These are phyloP conservation scores for Calocera cornea DNA, from an alignment of 768 basidiomycete species.

Conservation along the genomic window DNA sequence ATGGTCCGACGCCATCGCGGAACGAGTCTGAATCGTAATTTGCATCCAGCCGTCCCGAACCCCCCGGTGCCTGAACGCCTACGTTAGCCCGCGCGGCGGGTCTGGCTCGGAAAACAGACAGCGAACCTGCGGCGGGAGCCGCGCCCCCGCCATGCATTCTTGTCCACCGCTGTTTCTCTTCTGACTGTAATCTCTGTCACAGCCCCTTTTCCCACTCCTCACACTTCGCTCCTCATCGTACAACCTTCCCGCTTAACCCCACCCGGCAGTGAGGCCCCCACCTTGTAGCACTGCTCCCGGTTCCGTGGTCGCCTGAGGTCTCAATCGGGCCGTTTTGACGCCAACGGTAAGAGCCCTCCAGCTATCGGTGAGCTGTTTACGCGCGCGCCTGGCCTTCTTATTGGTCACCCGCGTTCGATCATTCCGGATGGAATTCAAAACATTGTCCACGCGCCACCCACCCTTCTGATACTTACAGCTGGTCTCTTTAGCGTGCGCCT, in stretches of 20 bases:
- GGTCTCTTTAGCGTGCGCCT: neutral
- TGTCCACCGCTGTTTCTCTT: neutral
- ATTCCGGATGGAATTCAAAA: constrained; percentile 2
- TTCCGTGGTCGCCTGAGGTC: neutral
- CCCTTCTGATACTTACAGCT: neutral
- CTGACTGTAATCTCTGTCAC: neutral
- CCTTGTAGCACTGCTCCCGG: neutral
- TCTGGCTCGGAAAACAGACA: neutral
- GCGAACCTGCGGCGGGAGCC: neutral
- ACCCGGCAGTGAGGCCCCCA: neutral
- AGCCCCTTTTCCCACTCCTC: neutral
- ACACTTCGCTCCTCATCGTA: neutral
- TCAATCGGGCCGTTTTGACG: neutral
- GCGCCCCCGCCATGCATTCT: neutral
- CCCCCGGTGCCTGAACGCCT: neutral
- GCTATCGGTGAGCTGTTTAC: neutral
- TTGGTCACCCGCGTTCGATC: neutral
- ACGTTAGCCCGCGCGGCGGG: neutral
- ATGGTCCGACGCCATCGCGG: neutral
- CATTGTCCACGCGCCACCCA: neutral
- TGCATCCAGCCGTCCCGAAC: neutral
- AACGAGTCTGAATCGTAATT: constrained; percentile 4
- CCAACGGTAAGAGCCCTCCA: neutral
- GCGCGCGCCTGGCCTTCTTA: neutral
- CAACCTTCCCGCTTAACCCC: neutral